Evolutionary conservation across 306 rosid genomes (phyloP).

Genomic region (Canavalia ensiformis): DNA sequence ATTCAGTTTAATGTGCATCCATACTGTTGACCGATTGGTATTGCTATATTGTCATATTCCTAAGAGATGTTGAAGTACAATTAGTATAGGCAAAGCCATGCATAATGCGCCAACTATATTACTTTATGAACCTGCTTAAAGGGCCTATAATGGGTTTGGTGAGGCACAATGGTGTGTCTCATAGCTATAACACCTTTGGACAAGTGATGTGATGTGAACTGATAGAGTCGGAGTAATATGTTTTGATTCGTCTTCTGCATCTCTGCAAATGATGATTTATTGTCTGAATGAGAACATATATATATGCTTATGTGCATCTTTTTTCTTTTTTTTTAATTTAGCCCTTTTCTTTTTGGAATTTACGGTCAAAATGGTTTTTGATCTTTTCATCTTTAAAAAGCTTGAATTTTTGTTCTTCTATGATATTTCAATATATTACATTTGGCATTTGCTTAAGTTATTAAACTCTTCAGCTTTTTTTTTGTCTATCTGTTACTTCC

Average conservation of each 20-base stretch:
- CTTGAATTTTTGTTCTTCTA: conserved; percentile 6
- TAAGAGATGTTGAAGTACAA: not conserved
- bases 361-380: conserved; percentile 15
- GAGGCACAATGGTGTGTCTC: conserved; percentile 21
- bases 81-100: not conserved
- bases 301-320: not conserved
- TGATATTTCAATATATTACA: conserved; percentile 7
- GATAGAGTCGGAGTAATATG: conserved; percentile 16
- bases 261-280: not conserved
- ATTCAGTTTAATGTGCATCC: not conserved
- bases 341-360: not conserved
- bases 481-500: conserved; percentile 37
- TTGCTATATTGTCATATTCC: conserved; percentile 11
- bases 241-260: conserved; percentile 29
- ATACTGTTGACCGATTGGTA: not conserved
- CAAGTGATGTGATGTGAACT: conserved; percentile 1
- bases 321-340: not conserved
- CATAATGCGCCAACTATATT: not conserved
- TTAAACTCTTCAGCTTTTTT: conserved; percentile 3
- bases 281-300: not conserved
- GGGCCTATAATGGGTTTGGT: conserved; percentile 2
- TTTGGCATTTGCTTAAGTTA: conserved; percentile 24
- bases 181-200: conserved; percentile 1
- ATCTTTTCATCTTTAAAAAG: conserved; percentile 12
- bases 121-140: conserved; percentile 10